phyloP scores from a whole-genome alignment of 1,139 yeast species.

The Casaregolazyma lundiana region DNA sequence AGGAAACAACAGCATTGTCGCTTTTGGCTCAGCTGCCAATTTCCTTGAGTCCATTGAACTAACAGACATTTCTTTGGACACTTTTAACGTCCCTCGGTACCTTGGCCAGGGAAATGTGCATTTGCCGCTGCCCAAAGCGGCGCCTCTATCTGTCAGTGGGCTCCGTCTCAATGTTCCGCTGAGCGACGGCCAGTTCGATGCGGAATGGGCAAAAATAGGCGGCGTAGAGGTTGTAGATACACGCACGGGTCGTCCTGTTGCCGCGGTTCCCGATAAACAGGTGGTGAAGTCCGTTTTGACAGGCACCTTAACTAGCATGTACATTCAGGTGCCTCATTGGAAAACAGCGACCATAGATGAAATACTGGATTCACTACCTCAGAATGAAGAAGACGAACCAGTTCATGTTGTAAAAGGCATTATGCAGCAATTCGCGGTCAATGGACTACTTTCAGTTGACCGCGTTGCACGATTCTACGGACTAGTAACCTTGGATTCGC shows the following conservation, averaged over 20 bases:
- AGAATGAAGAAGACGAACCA: constrained; percentile 27
- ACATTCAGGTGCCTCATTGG: constrained; percentile 34
- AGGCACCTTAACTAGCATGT: constrained; percentile 38
- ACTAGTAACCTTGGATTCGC: constrained; percentile 43
- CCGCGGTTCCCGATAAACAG: constrained; percentile 37
- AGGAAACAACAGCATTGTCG: constrained; percentile 26
- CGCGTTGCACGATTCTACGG: constrained; percentile 57
- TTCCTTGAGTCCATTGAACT: constrained; percentile 35
- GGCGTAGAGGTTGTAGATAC: constrained; percentile 50
- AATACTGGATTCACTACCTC: constrained; percentile 16
- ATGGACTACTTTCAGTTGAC: constrained; percentile 2
- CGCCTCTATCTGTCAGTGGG: constrained; percentile 34
- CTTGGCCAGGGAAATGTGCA: constrained; percentile 34
- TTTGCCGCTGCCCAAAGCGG: constrained; percentile 11
- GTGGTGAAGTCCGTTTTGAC: constrained; percentile 32
- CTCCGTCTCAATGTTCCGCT: constrained; percentile 49
- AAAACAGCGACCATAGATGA: constrained; percentile 35
- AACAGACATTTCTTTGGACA: constrained; percentile 34
- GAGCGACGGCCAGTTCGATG: constrained; percentile 50
- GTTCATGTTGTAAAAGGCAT: constrained; percentile 44
- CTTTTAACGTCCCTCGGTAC: constrained; percentile 46
- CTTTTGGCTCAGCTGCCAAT: constrained; percentile 43
- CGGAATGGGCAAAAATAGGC: constrained; percentile 49
- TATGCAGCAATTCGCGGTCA: constrained; percentile 42
- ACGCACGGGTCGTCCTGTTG: constrained; percentile 15